Base-by-base conservation (phyloP, 768 basidiomycete genomes). In the Leccinum subtestaceum region DNA sequence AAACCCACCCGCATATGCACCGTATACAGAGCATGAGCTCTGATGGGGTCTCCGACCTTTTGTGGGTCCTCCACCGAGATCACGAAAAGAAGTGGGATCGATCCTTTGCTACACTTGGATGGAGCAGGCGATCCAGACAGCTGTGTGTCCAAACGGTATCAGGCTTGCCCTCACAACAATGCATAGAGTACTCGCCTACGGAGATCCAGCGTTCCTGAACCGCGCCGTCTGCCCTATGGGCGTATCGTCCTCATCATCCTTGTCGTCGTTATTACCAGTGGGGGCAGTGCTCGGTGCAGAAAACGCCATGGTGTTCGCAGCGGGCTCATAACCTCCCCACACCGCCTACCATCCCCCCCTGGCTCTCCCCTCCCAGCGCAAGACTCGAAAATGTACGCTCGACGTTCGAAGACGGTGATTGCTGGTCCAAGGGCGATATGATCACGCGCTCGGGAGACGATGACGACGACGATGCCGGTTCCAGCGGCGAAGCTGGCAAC, bases 31-130 rank as follows among this genome's bases (percentile, higher is more conserved):
- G 91, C 97, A 70, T 93, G 97, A 15, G 88, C 85, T 58, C 92
- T 88, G 51, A 98, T 92, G 1, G 95, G 92, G 67, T 95, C 93
- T n/a, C 97, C 97, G 47, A 98, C 91, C 65, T 91, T 93, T 64
- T 98, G 95, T 5, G 97, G 97, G 73, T 99, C 97, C 55, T 93
- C 91, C n/a, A 99, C 94, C 0, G 89, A 84, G 63, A 99, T 93
- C 8, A 82, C 72, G 70, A 97, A 98, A 25, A 89, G 77, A 23
- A 91, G 89, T 57, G 81, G 84, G 43, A 88, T 66, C 1, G 80
- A 78, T 56, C 78, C 81, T 53, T 84, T 68, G 47, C 60, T 71
- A 46, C 66, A 70, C 23, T 67, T 60, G 32, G 63, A 40, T 5
- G 59, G 46, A 23, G 48, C 34, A 8, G 65, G 62, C 17, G 68